phyloP scores from a whole-genome alignment of 1,284 basidiomycete genomes.

The Meira nashicola region DNA sequence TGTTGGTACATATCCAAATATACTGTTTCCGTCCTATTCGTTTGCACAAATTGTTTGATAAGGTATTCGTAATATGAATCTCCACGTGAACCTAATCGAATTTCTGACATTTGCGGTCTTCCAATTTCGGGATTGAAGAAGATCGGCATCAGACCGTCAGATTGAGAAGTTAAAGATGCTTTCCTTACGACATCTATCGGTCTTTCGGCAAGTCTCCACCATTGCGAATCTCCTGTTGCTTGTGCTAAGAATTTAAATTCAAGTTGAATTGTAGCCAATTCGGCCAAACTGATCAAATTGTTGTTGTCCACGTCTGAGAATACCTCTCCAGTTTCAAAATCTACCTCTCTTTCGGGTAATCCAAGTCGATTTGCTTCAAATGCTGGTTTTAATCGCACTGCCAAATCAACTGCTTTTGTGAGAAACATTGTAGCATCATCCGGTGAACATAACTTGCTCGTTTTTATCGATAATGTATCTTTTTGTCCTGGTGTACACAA shows the following conservation, averaged over 20 bases:
- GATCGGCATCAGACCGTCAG: slow-evolving; percentile 75
- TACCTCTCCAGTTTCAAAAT: slow-evolving; percentile 66
- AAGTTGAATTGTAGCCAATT: slow-evolving; percentile 48
- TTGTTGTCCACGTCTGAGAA: slow-evolving; percentile 65
- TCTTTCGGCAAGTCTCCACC: slow-evolving; percentile 74
- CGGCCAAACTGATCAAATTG: slow-evolving; percentile 70
- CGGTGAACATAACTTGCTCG: slow-evolving; percentile 12
- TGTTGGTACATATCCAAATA: slow-evolving; percentile 85
- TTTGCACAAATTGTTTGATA: slow-evolving; percentile 58
- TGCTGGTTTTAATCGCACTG: slow-evolving; percentile 73
- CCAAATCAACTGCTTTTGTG: slow-evolving; percentile 63
- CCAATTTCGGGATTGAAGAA: slow-evolving; percentile 67
- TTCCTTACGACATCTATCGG: slow-evolving; percentile 42
- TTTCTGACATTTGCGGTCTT: slow-evolving; percentile 67
- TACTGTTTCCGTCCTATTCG: slow-evolving; percentile 60
- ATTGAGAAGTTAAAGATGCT: slow-evolving; percentile 18
- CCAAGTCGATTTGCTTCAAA: slow-evolving; percentile 66
- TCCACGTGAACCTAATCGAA: slow-evolving; percentile 83
- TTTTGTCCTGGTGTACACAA: slow-evolving; percentile 37
- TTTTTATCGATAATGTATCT: background rate
- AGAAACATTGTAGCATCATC: slow-evolving; percentile 41
- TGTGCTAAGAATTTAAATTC: slow-evolving; percentile 80
- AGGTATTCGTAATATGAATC: slow-evolving; percentile 95
- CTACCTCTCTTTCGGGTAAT: slow-evolving; percentile 73
- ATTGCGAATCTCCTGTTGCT: slow-evolving; percentile 69